Conservation (phyloP, 2,329 filamentous ascomycete species). For the Aspergillus sp. region DNA sequence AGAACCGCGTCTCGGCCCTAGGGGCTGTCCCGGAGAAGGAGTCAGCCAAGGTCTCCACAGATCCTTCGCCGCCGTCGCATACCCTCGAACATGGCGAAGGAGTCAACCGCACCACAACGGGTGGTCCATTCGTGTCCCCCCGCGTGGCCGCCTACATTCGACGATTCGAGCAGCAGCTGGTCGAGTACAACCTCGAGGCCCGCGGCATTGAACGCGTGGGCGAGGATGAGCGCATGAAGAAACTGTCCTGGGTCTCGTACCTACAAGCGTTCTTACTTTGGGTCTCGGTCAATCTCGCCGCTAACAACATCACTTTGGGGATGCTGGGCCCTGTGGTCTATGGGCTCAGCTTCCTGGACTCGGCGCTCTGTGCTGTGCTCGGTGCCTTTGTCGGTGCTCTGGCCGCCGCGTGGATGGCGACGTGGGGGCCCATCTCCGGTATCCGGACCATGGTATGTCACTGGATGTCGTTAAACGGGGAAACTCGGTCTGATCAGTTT, state of each 20-base stretch:
- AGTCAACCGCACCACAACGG: constrained; percentile 7
- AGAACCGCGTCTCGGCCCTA: constrained; percentile 28
- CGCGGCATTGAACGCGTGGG: constrained; percentile 60
- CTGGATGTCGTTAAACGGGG: not conserved
- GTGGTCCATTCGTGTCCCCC: constrained; percentile 16
- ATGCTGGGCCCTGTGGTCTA: constrained; percentile 61
- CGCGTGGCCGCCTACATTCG: constrained; percentile 30
- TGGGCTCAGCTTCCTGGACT: constrained; percentile 57
- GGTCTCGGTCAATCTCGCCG: constrained; percentile 61
- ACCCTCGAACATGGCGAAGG: constrained; percentile 17
- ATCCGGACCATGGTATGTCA: constrained; percentile 56
- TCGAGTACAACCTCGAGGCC: constrained; percentile 52
- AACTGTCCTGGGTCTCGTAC: constrained; percentile 51
- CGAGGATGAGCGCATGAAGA: constrained; percentile 53
- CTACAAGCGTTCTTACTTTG: constrained; percentile 57
- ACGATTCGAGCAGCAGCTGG: constrained; percentile 38
- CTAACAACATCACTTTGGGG: constrained; percentile 63
- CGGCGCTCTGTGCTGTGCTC: constrained; percentile 56
- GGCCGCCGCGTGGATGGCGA: constrained; percentile 59
- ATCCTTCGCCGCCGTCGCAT: constrained; percentile 9
- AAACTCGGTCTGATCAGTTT: constrained; percentile 5
- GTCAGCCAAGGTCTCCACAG: constrained; percentile 7
- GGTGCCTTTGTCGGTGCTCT: constrained; percentile 56
- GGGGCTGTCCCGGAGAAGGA: constrained; percentile 24
- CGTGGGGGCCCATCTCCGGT: constrained; percentile 60